These are phyloP conservation scores for Salvia sclarea DNA, from an alignment of 305 asterid species.

Conservation along the genomic window DNA sequence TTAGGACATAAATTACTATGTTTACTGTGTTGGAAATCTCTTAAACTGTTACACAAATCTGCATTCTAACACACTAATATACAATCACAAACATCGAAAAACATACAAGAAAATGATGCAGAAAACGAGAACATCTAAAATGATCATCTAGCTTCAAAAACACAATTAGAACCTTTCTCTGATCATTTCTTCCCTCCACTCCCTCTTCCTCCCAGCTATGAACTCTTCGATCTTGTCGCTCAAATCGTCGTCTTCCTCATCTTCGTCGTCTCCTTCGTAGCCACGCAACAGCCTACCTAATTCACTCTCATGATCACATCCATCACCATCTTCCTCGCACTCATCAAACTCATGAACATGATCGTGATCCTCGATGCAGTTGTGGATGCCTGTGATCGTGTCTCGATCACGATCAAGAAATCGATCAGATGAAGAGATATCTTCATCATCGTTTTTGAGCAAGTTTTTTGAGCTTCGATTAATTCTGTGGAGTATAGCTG, in stretches of 20 bases:
- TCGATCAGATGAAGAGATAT: neutral
- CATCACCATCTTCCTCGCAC: constrained; percentile 1
- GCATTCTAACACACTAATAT: neutral
- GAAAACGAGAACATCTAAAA: neutral
- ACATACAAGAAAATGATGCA: neutral
- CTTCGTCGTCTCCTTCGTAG: constrained; percentile 31
- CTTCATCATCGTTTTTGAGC: neutral
- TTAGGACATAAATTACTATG: no score
- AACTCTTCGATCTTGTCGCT: constrained; percentile 15
- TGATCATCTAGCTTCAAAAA: neutral
- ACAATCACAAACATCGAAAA: neutral
- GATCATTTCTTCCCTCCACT: constrained; percentile 28
- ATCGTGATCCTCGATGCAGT: neutral
- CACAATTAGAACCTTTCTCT: constrained; percentile 24
- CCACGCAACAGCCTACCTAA: constrained; percentile 4
- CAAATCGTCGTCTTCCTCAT: constrained; percentile 13
- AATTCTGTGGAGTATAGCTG: neutral
- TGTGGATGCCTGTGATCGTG: neutral
- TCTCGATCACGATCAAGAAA: constrained; percentile 15
- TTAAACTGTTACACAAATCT: no score
- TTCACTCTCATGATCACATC: neutral
- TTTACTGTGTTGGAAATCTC: no score
- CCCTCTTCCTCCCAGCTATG: constrained; percentile 26
- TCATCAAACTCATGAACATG: constrained; percentile 3
- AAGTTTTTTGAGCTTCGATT: neutral